Percentiles rank a stretch among this genome's conserved stretches.
Evolutionary conservation across 106 monocot species (phyloP).

Genomic region (Narthecium ossifragum): DNA sequence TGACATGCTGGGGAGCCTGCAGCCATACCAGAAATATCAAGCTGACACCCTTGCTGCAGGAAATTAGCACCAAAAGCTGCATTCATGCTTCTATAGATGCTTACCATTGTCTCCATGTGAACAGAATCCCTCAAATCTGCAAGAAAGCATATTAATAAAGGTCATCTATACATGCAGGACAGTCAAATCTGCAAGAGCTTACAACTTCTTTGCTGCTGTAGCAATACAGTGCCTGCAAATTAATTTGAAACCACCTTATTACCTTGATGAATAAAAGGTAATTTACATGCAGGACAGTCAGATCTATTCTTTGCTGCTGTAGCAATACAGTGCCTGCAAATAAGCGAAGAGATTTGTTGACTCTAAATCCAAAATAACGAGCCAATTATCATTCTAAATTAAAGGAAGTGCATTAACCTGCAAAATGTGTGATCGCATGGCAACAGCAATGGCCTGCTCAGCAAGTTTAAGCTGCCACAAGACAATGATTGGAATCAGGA

Average conservation of each 20-base stretch:
- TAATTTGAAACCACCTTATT: too few relatives aligned
- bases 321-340: slow-evolving; percentile 51
- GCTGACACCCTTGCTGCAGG: slow-evolving; percentile 16
- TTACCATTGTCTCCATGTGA: slow-evolving; percentile 52
- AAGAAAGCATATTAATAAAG: too few relatives aligned
- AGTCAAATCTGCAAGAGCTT: background rate
- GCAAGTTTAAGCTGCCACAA: slow-evolving; percentile 50
- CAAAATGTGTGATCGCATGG: slow-evolving; percentile 63
- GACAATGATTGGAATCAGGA: background rate
- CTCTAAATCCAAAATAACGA: background rate
- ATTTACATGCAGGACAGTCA: slow-evolving; percentile 50
- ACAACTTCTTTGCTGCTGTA: background rate
- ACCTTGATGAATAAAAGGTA: slow-evolving; percentile 55
- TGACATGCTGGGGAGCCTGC: background rate
- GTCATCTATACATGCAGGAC: too few relatives aligned
- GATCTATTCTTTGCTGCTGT: slow-evolving; percentile 11
- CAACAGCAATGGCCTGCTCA: slow-evolving; percentile 41
- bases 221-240: background rate
- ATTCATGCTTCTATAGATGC: slow-evolving; percentile 63
- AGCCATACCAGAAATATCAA: slow-evolving; percentile 29
- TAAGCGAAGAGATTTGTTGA: slow-evolving; percentile 1
- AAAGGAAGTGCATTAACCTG: slow-evolving; percentile 31
- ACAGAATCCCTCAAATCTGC: slow-evolving; percentile 60
- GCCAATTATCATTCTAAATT: background rate
- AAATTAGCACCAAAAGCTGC: slow-evolving; percentile 36